Evolutionary conservation across 1,284 basidiomycete genomes (phyloP).

Genomic region (Blastosporella zonata): DNA sequence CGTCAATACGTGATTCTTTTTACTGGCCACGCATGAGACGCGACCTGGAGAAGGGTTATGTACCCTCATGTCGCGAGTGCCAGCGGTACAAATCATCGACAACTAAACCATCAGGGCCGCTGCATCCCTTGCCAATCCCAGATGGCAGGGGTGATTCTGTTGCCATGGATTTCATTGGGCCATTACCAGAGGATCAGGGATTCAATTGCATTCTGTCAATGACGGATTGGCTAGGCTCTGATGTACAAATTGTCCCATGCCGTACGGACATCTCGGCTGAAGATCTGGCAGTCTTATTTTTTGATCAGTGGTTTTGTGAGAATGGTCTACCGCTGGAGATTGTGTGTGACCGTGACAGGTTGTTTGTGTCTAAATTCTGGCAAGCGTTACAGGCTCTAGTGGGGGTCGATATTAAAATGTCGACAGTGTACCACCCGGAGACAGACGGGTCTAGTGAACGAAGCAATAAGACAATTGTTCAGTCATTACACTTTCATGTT

Average conservation of each 20-base stretch:
- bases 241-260: not conserved
- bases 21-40: not conserved
- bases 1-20: not conserved
- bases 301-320: slow-evolving; percentile 4
- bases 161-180: slow-evolving; percentile 2
- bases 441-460: not conserved
- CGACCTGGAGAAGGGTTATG: not conserved
- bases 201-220: not conserved
- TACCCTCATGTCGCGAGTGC: not conserved
- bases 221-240: not conserved
- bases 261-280: not conserved
- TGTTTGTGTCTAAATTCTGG: slow-evolving; percentile 2
- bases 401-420: not conserved
- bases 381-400: not conserved
- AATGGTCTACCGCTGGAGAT: not conserved
- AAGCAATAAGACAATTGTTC: not conserved
- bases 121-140: slow-evolving; percentile 1
- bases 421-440: not conserved
- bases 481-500: not conserved
- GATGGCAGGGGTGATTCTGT: not conserved
- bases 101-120: not conserved
- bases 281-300: not conserved
- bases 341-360: not conserved
- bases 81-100: not conserved
- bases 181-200: not conserved